These are phyloP conservation scores for Botrytis deweyae DNA, from an alignment of 2,329 filamentous ascomycete species.

Conservation along the genomic window DNA sequence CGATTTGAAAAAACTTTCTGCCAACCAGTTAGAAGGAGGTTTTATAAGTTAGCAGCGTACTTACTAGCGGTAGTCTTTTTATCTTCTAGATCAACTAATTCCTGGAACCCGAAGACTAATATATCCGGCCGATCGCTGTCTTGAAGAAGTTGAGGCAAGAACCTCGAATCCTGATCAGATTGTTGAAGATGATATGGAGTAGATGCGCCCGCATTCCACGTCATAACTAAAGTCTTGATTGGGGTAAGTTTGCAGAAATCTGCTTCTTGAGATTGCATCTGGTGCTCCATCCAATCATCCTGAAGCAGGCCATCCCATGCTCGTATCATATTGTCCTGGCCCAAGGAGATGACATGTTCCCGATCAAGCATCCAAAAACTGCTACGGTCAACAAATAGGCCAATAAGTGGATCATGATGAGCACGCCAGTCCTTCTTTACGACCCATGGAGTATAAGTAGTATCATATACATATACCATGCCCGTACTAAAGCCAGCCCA, in stretches of 20 bases:
- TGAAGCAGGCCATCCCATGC: constrained; percentile 91
- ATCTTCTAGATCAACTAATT: constrained; percentile 96
- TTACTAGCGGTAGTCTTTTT: constrained; percentile 93
- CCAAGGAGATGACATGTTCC: constrained; percentile 81
- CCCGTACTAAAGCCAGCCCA: constrained; percentile 97
- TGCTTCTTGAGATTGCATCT: constrained; percentile 80
- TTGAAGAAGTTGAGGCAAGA: constrained; percentile 77
- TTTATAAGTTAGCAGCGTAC: constrained; percentile 36
- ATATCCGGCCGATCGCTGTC: constrained; percentile 82
- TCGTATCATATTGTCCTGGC: constrained; percentile 79
- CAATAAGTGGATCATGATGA: constrained; percentile 73
- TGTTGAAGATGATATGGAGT: constrained; percentile 81
- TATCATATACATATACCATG: constrained; percentile 91
- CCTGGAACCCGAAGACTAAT: constrained; percentile 93
- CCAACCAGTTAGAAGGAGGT: constrained; percentile 35
- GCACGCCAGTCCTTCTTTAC: constrained; percentile 95
- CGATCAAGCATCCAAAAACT: constrained; percentile 84
- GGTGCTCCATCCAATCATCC: constrained; percentile 88
- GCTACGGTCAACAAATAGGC: constrained; percentile 73
- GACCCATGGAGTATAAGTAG: constrained; percentile 76
- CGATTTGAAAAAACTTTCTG: constrained; percentile 82
- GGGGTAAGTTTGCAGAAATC: constrained; percentile 86
- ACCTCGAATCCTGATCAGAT: constrained; percentile 66
- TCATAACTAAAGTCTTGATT: constrained; percentile 76
- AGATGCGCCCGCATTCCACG: constrained; percentile 96